Base-by-base conservation (phyloP, 75 land plant species). In the Pseudotsuga menziesii region DNA sequence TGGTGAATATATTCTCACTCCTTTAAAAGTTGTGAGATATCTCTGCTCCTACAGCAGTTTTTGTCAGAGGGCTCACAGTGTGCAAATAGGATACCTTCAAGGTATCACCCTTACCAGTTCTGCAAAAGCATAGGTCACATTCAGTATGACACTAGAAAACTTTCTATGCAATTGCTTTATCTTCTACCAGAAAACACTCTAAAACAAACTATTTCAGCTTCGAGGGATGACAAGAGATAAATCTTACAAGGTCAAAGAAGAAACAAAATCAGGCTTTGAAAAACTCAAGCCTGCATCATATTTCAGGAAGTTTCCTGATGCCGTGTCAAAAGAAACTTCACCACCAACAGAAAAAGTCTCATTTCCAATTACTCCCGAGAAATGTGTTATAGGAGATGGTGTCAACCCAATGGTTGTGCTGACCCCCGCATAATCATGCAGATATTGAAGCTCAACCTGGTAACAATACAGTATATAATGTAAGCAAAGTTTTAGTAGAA, bases 361-460 rank as follows among this genome's bases (percentile, higher is more conserved):
- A 3, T 71, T 82, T 48, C 92, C 92, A 44, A 92, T 9, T 9
- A 80, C 87, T 76, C 83, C 86, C 25, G 90, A 76, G 27, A 88
- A 77, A 61, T 90, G 84, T n/a, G 86, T 85, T 75, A 86, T 72
- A 15, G 94, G 94, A 35, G 78, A 82, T 2, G 92, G 86, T 56
- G 87, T 90, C 76, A 92, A 78, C 52, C 93, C 92, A 80, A 92
- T 70, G 67, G 86, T 83, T 58, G 92, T 23, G 74, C 22, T 86
- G 25, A 92, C 58, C 20, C 90, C 92, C 9, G 85, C 86, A 82
- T 85, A 79, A 15, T 90, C 92, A 83, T 92, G 94, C 76, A 86
- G 57, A 69, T 92, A 90, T 74, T 89, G 90, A 13, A 92, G 81
- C 81, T 92, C 92, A 35, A 80, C 73, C 96, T 93, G 82, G 20